Base-by-base conservation (phyloP, 2,329 filamentous ascomycete genomes). In the Geosmithia morbida region DNA sequence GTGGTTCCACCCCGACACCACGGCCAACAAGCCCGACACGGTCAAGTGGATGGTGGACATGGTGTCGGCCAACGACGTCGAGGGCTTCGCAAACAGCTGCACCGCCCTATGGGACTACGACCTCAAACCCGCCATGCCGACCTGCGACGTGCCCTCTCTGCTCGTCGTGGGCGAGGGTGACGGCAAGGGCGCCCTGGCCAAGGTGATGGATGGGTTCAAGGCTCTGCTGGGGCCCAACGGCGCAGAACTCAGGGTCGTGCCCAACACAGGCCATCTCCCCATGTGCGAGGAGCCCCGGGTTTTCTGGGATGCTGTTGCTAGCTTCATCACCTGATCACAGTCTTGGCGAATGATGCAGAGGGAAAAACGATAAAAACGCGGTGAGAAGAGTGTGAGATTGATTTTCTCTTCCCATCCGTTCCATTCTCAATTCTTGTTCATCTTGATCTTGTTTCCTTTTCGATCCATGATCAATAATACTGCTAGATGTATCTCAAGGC, bases 191-290 rank as follows among this genome's bases (percentile, higher is more conserved):
- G 82, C 83, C 1, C 58, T 94, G 47, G 85, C 85, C 0, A 80
- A 81, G 66, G 83, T 82, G 3, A 94, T 94, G 86, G 79, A 82
- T 47, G 79, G 79, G 14, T 87, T 89, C 72, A 77, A 72, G 48
- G 70, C 63, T 0, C 59, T 66, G 17, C 60, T 87, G 41, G 81
- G 82, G 0, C 61, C 66, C 10, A 59, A 62, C 0, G 76, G 74
- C 0, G 74, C 72, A 0, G 71, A 77, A 49, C 71, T 88, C 53
- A 77, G 73, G 59, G 62, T 84, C 49, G 75, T 94, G 10, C 75
- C 84, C 0, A 67, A 72, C 8, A 79, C 86, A 0, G 87, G 87
- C 0, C 87, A 94, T 66, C 63, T 94, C 56, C 87, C 87, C 0
- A 94, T 94, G 85, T 80, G 80, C 44, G 87, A 94, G 64, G 75